These are phyloP conservation scores for Syncephalastrum contaminatum DNA, from an alignment of 371 early-diverging fungal species.

Conservation along the genomic window DNA sequence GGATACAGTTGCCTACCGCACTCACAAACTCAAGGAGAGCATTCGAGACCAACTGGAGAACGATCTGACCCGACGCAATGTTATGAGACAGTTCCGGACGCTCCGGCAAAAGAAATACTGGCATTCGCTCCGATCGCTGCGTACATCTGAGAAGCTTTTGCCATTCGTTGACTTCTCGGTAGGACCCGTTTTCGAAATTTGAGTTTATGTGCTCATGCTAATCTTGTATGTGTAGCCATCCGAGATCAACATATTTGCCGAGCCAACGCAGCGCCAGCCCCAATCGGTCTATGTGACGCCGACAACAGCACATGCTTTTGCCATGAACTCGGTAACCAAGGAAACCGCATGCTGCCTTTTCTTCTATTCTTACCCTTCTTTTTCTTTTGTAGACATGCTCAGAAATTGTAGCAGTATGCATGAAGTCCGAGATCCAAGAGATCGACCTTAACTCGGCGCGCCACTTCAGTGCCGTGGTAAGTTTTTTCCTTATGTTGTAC, in stretches of 20 bases:
- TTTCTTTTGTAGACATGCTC: slow-evolving; percentile 16
- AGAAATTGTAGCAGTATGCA: slow-evolving; percentile 49
- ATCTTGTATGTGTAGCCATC: slow-evolving; percentile 14
- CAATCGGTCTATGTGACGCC: slow-evolving; percentile 33
- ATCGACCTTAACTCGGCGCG: slow-evolving; percentile 37
- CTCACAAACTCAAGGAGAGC: slow-evolving; percentile 22
- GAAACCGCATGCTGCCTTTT: not conserved
- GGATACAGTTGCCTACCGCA: slow-evolving; percentile 42
- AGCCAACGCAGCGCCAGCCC: slow-evolving; percentile 22
- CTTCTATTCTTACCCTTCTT: too few relatives aligned
- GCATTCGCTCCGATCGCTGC: slow-evolving; percentile 51
- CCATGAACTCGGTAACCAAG: slow-evolving; percentile 34
- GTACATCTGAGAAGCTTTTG: slow-evolving; percentile 44
- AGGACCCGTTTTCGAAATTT: slow-evolving; percentile 5
- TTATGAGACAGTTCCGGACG: slow-evolving; percentile 35
- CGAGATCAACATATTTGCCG: slow-evolving; percentile 28
- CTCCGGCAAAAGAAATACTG: slow-evolving; percentile 57
- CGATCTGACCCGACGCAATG: slow-evolving; percentile 27
- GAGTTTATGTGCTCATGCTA: not conserved
- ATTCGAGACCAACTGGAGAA: slow-evolving; percentile 21
- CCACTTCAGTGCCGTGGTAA: slow-evolving; percentile 15
- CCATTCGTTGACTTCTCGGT: slow-evolving; percentile 44
- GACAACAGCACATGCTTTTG: slow-evolving; percentile 40
- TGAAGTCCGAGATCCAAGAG: slow-evolving; percentile 59
- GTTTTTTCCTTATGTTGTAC: not conserved